These are phyloP conservation scores for Aquilaria yunnanensis DNA, from an alignment of 345 rosid genomes.

Conservation along the genomic window DNA sequence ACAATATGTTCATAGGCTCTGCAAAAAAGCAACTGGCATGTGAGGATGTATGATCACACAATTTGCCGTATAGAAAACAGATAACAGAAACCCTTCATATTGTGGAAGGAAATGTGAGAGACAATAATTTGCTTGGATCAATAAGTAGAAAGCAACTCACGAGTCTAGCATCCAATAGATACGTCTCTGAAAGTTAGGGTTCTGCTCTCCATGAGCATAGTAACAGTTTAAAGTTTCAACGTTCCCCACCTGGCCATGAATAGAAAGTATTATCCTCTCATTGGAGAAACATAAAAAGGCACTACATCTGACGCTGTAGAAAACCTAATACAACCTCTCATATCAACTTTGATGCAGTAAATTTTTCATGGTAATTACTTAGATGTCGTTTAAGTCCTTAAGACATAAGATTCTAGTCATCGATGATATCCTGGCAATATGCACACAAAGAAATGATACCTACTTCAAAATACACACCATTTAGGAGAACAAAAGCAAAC, in stretches of 20 bases:
- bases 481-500: background rate
- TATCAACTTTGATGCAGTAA: no score
- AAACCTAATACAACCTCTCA: no score
- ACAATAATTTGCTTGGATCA: background rate
- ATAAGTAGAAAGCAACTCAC: slow-evolving; percentile 40
- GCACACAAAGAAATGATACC: no score
- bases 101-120: background rate
- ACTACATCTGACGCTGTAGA: background rate
- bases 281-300: slow-evolving; percentile 1
- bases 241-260: slow-evolving; percentile 64
- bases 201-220: slow-evolving; percentile 83
- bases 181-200: slow-evolving; percentile 72
- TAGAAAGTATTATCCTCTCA: slow-evolving; percentile 14
- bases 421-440: no score
- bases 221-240: slow-evolving; percentile 74
- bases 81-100: background rate
- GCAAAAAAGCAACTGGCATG: slow-evolving; percentile 22
- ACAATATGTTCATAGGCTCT: slow-evolving; percentile 80
- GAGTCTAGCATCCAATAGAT: slow-evolving; percentile 90
- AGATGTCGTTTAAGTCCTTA: no score
- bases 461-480: no score
- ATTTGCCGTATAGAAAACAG: background rate
- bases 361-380: no score
- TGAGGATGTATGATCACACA: background rate
- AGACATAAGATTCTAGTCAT: no score